phyloP scores from a whole-genome alignment of 2,329 filamentous ascomycete genomes.

The Sarocladium strictum region DNA sequence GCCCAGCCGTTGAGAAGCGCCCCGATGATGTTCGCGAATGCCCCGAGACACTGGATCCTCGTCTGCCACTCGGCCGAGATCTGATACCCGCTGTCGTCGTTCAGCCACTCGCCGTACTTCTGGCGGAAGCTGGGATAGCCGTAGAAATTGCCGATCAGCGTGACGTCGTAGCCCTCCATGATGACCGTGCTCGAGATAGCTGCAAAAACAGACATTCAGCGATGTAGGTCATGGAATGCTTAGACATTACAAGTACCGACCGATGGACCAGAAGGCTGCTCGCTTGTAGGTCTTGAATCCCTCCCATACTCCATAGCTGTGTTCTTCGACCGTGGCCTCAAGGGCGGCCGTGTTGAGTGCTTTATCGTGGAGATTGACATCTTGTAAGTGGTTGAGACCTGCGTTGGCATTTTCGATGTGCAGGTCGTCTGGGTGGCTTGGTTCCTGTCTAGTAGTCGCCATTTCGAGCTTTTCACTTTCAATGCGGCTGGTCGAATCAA shows the following conservation, averaged over 20 bases:
- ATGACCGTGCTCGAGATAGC: conserved; percentile 40
- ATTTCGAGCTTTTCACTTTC: conserved; percentile 13
- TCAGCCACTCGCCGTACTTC: conserved; percentile 33
- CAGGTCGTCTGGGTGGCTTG: conserved; percentile 15
- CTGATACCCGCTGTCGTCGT: conserved; percentile 32
- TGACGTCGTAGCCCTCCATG: conserved; percentile 47
- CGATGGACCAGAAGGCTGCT: conserved; percentile 33
- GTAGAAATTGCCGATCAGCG: conserved; percentile 40
- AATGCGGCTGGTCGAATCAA: neutral
- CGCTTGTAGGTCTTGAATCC: conserved; percentile 33
- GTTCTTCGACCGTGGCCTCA: conserved; percentile 29
- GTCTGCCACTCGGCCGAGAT: conserved; percentile 48
- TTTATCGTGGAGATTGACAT: conserved; percentile 30
- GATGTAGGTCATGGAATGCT: no score
- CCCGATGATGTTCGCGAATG: conserved; percentile 32
- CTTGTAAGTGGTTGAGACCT: conserved; percentile 24
- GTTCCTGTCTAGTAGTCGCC: conserved; percentile 18
- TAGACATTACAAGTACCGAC: conserved; percentile 20
- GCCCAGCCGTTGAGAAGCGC: conserved; percentile 36
- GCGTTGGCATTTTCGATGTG: conserved; percentile 24
- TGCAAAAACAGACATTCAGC: no score
- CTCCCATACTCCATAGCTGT: conserved; percentile 27
- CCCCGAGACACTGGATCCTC: conserved; percentile 32
- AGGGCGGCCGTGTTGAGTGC: conserved; percentile 29
- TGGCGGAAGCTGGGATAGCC: conserved; percentile 33